phyloP scores from a whole-genome alignment of 2,329 filamentous ascomycete genomes.

The Alternaria hordeiaustralica region DNA sequence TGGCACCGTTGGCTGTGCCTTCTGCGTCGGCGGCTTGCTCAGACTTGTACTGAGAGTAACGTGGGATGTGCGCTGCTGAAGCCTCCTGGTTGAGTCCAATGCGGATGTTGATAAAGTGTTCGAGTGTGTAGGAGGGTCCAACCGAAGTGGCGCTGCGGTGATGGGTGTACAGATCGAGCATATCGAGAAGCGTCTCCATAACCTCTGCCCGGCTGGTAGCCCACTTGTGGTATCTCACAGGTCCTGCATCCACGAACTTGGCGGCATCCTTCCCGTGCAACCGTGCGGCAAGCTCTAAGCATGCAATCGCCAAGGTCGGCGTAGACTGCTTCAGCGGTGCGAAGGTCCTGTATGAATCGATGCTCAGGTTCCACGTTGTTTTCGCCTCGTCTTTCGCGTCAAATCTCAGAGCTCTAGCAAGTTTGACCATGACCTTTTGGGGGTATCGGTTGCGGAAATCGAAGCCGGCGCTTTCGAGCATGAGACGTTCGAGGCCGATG shows the following conservation, averaged over 20 bases:
- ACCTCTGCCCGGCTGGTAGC: slow-evolving; percentile 54
- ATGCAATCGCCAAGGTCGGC: slow-evolving; percentile 81
- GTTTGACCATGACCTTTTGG: slow-evolving; percentile 83
- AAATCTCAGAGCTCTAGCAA: slow-evolving; percentile 67
- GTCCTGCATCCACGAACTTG: slow-evolving; percentile 52
- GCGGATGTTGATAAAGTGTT: slow-evolving; percentile 83
- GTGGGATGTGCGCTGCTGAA: slow-evolving; percentile 65
- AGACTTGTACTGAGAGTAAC: slow-evolving; percentile 61
- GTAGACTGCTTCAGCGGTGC: slow-evolving; percentile 89
- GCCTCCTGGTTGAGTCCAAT: slow-evolving; percentile 86
- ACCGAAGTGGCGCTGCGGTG: slow-evolving; percentile 77
- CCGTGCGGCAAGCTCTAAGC: slow-evolving; percentile 79
- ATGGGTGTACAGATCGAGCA: slow-evolving; percentile 91
- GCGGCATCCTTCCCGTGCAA: slow-evolving; percentile 66
- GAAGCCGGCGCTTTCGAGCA: slow-evolving; percentile 91
- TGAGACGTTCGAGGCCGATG: slow-evolving; percentile 87
- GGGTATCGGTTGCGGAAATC: slow-evolving; percentile 91
- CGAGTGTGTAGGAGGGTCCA: slow-evolving; percentile 73
- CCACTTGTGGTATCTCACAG: slow-evolving; percentile 56
- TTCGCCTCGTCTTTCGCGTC: slow-evolving; percentile 64
- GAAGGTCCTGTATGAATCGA: slow-evolving; percentile 93
- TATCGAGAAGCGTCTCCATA: slow-evolving; percentile 81
- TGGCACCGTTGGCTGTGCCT: slow-evolving; percentile 28
- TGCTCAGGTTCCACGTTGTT: slow-evolving; percentile 79
- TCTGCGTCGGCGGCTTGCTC: slow-evolving; percentile 32